Base-by-base conservation (phyloP, 192 early-diverging fungal genomes). In the Kappamyces sp. region DNA sequence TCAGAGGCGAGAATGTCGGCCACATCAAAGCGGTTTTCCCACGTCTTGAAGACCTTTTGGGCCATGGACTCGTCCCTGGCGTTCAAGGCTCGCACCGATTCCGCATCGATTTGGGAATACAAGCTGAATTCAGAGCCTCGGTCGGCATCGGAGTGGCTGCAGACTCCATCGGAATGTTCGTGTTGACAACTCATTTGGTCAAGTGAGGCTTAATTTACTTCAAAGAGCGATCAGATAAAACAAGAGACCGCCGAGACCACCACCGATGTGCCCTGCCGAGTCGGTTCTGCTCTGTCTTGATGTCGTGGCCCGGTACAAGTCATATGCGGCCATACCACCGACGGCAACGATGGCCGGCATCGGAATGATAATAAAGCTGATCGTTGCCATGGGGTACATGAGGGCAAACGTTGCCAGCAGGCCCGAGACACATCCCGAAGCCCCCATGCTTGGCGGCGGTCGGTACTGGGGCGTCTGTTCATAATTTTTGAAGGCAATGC, bases 71-170 rank as follows among this genome's bases (percentile, higher is more conserved):
- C 12, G 13, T 68, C 80, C 8, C 66, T 55, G 62, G 94, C 91
- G 65, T 99, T 99, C 13, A 94, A 76, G 64, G 86, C 86, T 37
- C 79, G 72, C 35, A 92, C 79, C 32, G 87, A 74, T 58, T 92
- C 90, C 1, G 84, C 70, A 55, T 90, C 82, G 32, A 99, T 88
- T 49, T 86, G 83, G 44, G 76, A 72, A 71, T 81, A 93, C 7
- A 99, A 69, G 31, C 68, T 54, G 51, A 62, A 72, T 50, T 81
- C 74, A 10, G 3, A 59, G 12, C 71, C 75, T 47, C 73, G 65
- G 62, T 73, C 64, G 23, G 23, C 23, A 23, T 23, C 23, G 23
- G 23, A 23, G 23, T 23, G 23, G 23, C 23, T 23, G 23, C 23
- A 23, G 23, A 23, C 23, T 23, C 23, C 23, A 23, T 23, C 23